Base-by-base conservation (phyloP, 192 early-diverging fungal genomes). In the Rhizoclosmatium globosum region DNA sequence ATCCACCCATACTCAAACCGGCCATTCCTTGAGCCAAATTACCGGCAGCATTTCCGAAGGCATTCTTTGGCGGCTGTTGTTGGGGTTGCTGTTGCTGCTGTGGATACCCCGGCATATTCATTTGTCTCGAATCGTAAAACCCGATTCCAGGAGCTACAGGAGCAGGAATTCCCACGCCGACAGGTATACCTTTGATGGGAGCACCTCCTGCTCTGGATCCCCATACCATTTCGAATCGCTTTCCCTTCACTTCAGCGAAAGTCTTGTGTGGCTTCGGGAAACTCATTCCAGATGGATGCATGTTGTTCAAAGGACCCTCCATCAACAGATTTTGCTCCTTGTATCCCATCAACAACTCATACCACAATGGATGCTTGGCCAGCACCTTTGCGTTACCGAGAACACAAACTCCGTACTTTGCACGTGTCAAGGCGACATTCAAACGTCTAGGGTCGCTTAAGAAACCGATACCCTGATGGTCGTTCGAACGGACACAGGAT, bases 391-490 rank as follows among this genome's bases (percentile, higher is more conserved):
- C 97, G 80, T 98, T 98, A 62, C 97, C 97, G 7, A 98, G 88
- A 44, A 98, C 90, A 48, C 96, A 92, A n/a, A 98, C 76, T 58
- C 97, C 97, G 81, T 96, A 98, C 71, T 95, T 95, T 39, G 97
- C 96, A 95, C 97, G 86, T 23, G 97, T 98, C 69, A 98, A 86
- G 11, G 97, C 97, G 66, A 98, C 96, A 81, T 98, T 98, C 57
- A 97, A 85, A 23, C 96, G 90, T 43, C 95, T 86, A 59, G 89
- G 89, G 57, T 98, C 95, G 0, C 84, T 80, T 56, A 98, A 82
- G 79, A 98, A 98, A 1, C 97, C 97, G 76, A 98, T 98, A 11
- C 97, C 97, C 76, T 96, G 97, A 78, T 96, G 94, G 68, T 98
- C 97, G 84, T 99, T 99, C 74, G 94, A 95, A 50, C 98, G 92